Conservation (phyloP, 352 stramenopile species). For the Phytophthora idaei region DNA sequence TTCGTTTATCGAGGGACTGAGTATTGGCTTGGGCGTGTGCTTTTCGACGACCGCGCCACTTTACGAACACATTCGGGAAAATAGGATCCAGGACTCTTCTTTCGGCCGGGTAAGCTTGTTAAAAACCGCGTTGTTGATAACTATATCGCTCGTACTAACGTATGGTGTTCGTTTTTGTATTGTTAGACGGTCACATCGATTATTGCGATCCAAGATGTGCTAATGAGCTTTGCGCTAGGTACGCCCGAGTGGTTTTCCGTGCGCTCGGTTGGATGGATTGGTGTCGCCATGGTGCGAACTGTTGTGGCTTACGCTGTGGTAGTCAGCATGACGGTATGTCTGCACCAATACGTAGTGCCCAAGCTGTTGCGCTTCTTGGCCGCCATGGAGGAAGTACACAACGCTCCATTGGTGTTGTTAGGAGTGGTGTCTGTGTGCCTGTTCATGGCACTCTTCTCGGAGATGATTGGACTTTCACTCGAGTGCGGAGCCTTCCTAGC, state of each 20-base stretch:
- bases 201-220: conserved; percentile 84
- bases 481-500: conserved; percentile 86
- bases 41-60: conserved; percentile 86
- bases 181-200: conserved; percentile 80
- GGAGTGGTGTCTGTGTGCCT: conserved; percentile 86
- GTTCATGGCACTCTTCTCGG: conserved; percentile 86
- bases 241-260: conserved; percentile 88
- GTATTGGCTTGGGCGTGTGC: conserved; percentile 76
- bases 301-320: conserved; percentile 77
- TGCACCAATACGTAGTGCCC: conserved; percentile 79
- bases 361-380: conserved; percentile 73
- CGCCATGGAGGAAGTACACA: conserved; percentile 83
- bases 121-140: neutral
- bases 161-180: conserved; percentile 1
- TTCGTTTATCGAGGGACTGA: conserved; percentile 79
- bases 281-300: conserved; percentile 69
- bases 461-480: conserved; percentile 81
- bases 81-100: conserved; percentile 82
- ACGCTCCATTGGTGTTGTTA: conserved; percentile 76
- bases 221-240: conserved; percentile 88
- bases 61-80: conserved; percentile 81
- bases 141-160: neutral
- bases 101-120: conserved; percentile 63
- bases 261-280: conserved; percentile 71
- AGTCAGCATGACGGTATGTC: conserved; percentile 64